Evolutionary conservation across 2,329 filamentous ascomycete species (phyloP).

Genomic region (Ophiostoma piceae): DNA sequence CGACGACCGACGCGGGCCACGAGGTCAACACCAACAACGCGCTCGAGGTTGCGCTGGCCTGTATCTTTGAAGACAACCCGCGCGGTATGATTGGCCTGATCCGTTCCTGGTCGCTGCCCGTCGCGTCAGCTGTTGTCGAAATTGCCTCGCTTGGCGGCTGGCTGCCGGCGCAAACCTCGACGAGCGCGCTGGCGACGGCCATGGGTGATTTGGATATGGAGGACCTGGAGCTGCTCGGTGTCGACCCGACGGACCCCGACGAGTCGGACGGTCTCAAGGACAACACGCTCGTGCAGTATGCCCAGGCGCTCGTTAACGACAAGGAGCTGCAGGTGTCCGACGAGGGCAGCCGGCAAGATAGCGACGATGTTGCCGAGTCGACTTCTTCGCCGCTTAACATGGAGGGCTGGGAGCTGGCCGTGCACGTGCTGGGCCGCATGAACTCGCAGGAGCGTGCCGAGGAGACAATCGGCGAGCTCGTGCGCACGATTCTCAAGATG

Average conservation of each 20-base stretch:
- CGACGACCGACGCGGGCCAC: conserved; percentile 64
- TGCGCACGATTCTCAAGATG: conserved; percentile 59
- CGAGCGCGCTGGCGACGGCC: conserved; percentile 44
- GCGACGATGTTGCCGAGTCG: conserved; percentile 26
- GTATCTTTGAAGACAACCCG: conserved; percentile 74
- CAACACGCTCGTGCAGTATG: conserved; percentile 70
- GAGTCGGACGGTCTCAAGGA: conserved; percentile 68
- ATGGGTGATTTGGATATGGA: conserved; percentile 67
- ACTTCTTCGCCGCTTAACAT: conserved; percentile 34
- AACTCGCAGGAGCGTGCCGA: conserved; percentile 67
- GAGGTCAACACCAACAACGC: conserved; percentile 69
- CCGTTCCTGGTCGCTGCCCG: conserved; percentile 71
- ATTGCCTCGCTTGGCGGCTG: conserved; percentile 78
- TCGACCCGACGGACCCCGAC: conserved; percentile 55
- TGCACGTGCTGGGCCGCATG: conserved; percentile 75
- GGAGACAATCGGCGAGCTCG: conserved; percentile 66
- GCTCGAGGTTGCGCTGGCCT: conserved; percentile 76
- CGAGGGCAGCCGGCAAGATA: conserved; percentile 28
- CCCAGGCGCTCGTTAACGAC: conserved; percentile 58
- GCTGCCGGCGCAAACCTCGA: conserved; percentile 59
- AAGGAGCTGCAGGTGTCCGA: conserved; percentile 42
- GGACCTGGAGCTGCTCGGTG: conserved; percentile 75
- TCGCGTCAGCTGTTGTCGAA: conserved; percentile 75
- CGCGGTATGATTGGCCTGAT: conserved; percentile 71
- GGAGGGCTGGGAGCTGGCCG: conserved; percentile 85